Base-by-base conservation (phyloP, 768 basidiomycete genomes). In the Piloderma croceum region DNA sequence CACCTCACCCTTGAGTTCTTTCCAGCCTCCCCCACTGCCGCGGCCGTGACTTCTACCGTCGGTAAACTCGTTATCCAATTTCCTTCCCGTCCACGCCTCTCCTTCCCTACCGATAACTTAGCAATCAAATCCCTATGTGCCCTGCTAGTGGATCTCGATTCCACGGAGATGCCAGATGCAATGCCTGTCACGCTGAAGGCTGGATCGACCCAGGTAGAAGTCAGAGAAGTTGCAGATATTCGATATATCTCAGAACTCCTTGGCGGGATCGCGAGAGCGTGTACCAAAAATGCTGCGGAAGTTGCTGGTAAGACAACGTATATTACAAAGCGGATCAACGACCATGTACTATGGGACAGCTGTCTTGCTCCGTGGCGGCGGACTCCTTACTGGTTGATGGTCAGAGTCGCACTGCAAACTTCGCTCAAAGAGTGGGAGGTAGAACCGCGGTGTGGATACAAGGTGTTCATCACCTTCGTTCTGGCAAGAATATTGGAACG, bases 221-320 rank as follows among this genome's bases (percentile, higher is more conserved):
- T 45, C 5, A 57, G 73, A 5, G 68, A 69, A 20, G 68, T 67
- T 0, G 32, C 58, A 0, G 51, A 76, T 43, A 70, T 71, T 1
- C 64, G 67, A 1, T 74, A 73, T 37, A 73, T 79, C 46, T 69
- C 72, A 3, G 61, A 73, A 38, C 50, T 77, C 5, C 58, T 78
- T 6, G 63, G 62, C 4, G 68, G 67, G n/a, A 72, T 78, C 44
- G 56, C 75, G 15, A 61, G 64, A 11, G 66, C 64, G 6, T 49
- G 67, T 9, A 67, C 65, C 2, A 49, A 58, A 10, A 54, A 53
- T 12, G 44, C 60, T 4, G 20, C 22, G 27, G 50, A 59, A 6
- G 32, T 25, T n/a, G 22, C 17, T 12, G 35, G 38, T 15, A 46
- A 59, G 50, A 40, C 54, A 49, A 4, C 38, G 57, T 51, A 58